Conservation (phyloP, 805 yeast genomes). For the Zygosaccharomyces kombuchaensis region DNA sequence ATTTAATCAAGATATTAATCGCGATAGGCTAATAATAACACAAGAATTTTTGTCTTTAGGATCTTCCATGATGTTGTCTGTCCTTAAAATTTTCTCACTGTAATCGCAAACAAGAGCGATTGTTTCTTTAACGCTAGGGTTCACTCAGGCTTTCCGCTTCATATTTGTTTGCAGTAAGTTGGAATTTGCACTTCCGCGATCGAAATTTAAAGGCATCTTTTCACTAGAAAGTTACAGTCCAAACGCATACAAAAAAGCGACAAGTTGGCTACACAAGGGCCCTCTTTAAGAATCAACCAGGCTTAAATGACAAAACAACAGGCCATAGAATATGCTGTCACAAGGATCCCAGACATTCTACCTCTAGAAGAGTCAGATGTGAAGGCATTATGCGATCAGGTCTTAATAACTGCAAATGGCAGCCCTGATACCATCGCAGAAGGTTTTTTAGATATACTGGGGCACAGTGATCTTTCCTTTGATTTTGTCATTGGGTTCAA, state of each 20-base stretch:
- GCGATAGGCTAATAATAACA: too few relatives aligned
- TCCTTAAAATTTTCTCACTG: too few relatives aligned
- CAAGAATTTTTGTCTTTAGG: too few relatives aligned
- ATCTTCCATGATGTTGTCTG: too few relatives aligned
- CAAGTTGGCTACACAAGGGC: background rate
- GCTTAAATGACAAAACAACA: constrained; percentile 25
- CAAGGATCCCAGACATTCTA: constrained; percentile 29
- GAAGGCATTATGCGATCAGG: constrained; percentile 26
- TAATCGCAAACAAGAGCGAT: too few relatives aligned
- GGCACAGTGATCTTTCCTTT: constrained; percentile 31
- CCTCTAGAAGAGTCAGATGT: constrained; percentile 32
- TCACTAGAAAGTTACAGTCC: background rate
- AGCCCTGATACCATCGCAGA: constrained; percentile 29
- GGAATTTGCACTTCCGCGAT: background rate
- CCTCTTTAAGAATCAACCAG: background rate
- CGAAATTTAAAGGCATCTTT: background rate
- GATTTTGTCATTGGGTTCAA: constrained; percentile 32
- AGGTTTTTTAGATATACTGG: constrained; percentile 31
- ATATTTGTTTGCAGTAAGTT: too few relatives aligned
- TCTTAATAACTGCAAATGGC: constrained; percentile 16
- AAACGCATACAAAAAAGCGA: background rate
- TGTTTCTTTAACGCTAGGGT: too few relatives aligned
- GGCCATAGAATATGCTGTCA: constrained; percentile 30
- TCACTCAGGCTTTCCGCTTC: too few relatives aligned
- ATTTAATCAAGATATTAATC: too few relatives aligned